Evolutionary conservation across 805 yeast species (phyloP).

Genomic region (Saturnispora galanensis): DNA sequence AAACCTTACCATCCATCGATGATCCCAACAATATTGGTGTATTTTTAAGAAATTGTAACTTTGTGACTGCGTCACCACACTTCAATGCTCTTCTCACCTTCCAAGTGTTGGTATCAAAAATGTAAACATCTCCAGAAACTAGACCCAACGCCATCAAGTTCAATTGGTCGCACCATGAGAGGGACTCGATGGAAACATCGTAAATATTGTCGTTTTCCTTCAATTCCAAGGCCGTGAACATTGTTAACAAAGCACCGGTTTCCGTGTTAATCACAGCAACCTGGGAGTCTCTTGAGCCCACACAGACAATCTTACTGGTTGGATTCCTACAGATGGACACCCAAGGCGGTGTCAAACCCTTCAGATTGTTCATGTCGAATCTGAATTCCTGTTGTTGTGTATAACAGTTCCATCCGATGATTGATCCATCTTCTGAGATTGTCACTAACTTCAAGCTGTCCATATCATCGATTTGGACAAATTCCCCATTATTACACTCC

Average conservation of each 20-base stretch:
- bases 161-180: slow-evolving; percentile 56
- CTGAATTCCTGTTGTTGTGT: slow-evolving; percentile 63
- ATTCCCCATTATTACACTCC: slow-evolving; percentile 74
- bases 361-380: slow-evolving; percentile 54
- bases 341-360: slow-evolving; percentile 81
- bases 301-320: slow-evolving; percentile 44
- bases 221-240: slow-evolving; percentile 54
- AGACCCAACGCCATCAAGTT: slow-evolving; percentile 76
- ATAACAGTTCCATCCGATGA: slow-evolving; percentile 85
- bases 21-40: slow-evolving; percentile 55
- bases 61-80: slow-evolving; percentile 78
- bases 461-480: slow-evolving; percentile 50
- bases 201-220: slow-evolving; percentile 45
- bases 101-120: slow-evolving; percentile 84
- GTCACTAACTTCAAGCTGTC: slow-evolving; percentile 60
- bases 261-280: slow-evolving; percentile 69
- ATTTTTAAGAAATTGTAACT: slow-evolving; percentile 51
- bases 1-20: slow-evolving; percentile 77
- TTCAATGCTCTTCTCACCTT: slow-evolving; percentile 62
- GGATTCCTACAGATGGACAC: slow-evolving; percentile 54
- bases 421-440: slow-evolving; percentile 74
- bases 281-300: slow-evolving; percentile 84
- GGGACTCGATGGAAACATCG: slow-evolving; percentile 68
- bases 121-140: slow-evolving; percentile 77
- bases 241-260: slow-evolving; percentile 59